Evolutionary conservation across 345 rosid genomes (phyloP), one percentile per base, ranked within the genome.

Genomic region (Eucalyptus marginata): DNA sequence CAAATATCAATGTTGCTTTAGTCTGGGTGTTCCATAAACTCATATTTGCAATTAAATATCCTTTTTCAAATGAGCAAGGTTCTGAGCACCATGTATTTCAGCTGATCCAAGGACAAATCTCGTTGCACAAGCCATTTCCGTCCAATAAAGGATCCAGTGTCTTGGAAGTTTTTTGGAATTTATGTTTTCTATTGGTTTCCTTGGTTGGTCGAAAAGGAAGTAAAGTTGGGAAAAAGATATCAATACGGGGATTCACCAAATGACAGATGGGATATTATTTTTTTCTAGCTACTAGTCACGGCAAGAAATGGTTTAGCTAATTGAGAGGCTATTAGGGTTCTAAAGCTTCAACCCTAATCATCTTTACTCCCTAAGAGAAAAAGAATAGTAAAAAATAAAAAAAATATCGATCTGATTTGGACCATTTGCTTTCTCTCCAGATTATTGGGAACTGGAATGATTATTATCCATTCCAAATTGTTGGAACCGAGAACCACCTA

Each of bases 351-450:
- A 58, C 27, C 29, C 64, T 10, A 58, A 58, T 58, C 64, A 58
- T 58, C 64, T 58, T 24, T 58, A 58, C 12, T 58, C 64, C 11
- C 27, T 10, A 24, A 24, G 64, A 24, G 10, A 58, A 9, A 58
- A 5, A 10, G 13, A 25, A 58, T 1, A 10, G 13, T 24, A 24
- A 24, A 58, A 24, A 10, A 24, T 4, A 10, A 58, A 58, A 22
- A 22, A 24, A 1, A 24, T 54, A 54, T 20, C 59, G 4, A 24
- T 10, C 29, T 1, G 2, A 9, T 58, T 4, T 58, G 13, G n/a
- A 9, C 2, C 5, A 12, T 58, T 58, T 0, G 29, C 10, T 58
- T 10, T 24, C 6, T 3, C 29, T 9, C 13, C 13, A 24, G 3
- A 10, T 5, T 24, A 58, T 10, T 5, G 1, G n/a, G 24, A 58